Conservation (phyloP, 331 rosid species). For the Cydonia oblonga region DNA sequence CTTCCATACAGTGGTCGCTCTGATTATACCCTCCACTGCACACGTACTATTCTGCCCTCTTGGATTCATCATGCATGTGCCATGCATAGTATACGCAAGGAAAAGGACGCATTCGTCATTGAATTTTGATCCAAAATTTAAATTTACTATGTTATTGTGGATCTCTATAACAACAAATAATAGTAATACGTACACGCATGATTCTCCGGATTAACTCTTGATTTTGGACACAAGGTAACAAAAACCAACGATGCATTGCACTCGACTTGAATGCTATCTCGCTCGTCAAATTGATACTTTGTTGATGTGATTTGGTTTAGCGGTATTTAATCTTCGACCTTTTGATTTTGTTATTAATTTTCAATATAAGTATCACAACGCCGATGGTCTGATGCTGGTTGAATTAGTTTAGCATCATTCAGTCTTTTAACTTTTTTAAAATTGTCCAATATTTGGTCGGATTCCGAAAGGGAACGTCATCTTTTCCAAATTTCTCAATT, state of each 20-base stretch:
- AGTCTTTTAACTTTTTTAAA: no score
- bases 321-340: rapidly evolving
- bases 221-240: conserved; percentile 3
- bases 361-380: rapidly evolving
- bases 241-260: background rate
- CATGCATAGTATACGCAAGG: background rate
- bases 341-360: background rate
- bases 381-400: no score
- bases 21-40: background rate
- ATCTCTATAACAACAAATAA: conserved; percentile 16
- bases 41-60: background rate
- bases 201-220: background rate
- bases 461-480: background rate
- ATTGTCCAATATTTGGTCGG: background rate
- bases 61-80: background rate
- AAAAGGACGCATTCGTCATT: background rate
- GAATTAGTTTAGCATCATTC: background rate
- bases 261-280: no score
- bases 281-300: no score
- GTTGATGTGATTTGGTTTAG: background rate
- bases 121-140: background rate
- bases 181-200: background rate
- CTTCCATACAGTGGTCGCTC: background rate
- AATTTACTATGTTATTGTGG: conserved; percentile 14
- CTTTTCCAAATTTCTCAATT: background rate